Evolutionary conservation across 177 flowering plant genomes (phyloP), one percentile per base, ranked within the genome.

Genomic region (Vitis hybrid): DNA sequence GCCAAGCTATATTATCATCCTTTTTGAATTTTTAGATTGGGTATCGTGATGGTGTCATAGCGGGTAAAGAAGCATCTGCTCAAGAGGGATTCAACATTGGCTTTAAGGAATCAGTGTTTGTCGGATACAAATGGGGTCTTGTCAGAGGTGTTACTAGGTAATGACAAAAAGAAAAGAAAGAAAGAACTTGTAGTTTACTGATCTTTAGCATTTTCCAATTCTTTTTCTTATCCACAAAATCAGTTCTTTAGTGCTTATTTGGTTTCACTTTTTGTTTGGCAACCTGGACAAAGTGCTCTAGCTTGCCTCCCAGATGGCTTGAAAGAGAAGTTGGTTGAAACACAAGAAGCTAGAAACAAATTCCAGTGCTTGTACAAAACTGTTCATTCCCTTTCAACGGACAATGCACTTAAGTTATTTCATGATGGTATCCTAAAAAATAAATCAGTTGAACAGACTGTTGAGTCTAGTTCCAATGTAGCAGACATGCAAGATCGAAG

Each of bases 141-240:
- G 90, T 86, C 60, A 81, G 93, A 81, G 99, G 98, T 32, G 76
- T 91, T 67, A 81, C 92, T 12, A 90, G 97, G 97, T 94, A 87
- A 80, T 40, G 46, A 5, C 46, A 57, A 2, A 11, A 13, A 18
- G 16, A 48, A 46, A 1, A 19, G 57, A 16, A 10, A 52, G 46
- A 62, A 62, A 9, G 16, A 18, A 11, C 16, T 35, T 35, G 4
- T n/a, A 62, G 13, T 62, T 40, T 40, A 7, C 46, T 49, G 48
- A 40, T 46, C 21, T 13, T 12, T 63, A 19, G 15, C 57, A 51
- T 21, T 4, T 11, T 6, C 27, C 18, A 49, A 40, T 13, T 35
- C 15, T 49, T 48, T 40, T 2, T 11, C 10, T 51, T 19, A 10
- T 18, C 51, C 48, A 18, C 12, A 10, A 3, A 35, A 11, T 9